Evolutionary conservation across 2,329 filamentous ascomycete species (phyloP), one percentile per base, ranked within the genome.

Genomic region (Pseudogymnoascus sp.): DNA sequence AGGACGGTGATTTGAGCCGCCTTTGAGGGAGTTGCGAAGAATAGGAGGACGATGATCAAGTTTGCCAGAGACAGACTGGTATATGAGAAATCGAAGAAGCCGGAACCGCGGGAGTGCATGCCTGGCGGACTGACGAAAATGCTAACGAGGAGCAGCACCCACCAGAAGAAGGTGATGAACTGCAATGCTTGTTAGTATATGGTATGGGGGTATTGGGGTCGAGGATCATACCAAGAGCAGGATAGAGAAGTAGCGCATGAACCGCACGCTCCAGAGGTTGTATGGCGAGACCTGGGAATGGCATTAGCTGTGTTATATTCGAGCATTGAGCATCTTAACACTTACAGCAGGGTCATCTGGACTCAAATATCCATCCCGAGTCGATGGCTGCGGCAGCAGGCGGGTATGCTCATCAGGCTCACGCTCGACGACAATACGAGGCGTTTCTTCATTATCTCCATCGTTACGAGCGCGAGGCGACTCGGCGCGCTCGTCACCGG

Each of bases 191-290:
- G 5, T 59, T 39, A 59, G 33, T 31, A 41, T 36, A 42, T 59
- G 12, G 1, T 8, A 31, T 39, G n/a, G 10, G 36, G 10, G n/a
- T 27, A 59, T 27, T 7, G 15, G 3, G 17, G 5, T 15, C 2
- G 10, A 25, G 7, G 8, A 8, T 5, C 33, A 4, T 59, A 59
- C 59, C 10, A 93, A 80, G 71, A 97, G 90, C 38, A 91, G 69
- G 62, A 96, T 80, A 4, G 91, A 93, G 64, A 94, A 74, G 71
- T 87, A 90, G 72, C 92, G 85, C 61, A 94, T 80, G 55, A 89
- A 84, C 15, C 94, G 88, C 59, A 99, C 89, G 63, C 86, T 91
- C 88, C 92, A 96, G 38, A 97, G 84, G 70, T 99, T 99, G 77
- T 97, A 97, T 0, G 94, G 94, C 2, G 91, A 90, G 25, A 90